Evolutionary conservation across 352 stramenopile species (phyloP).

Genomic region (Phytophthora cactorum): DNA sequence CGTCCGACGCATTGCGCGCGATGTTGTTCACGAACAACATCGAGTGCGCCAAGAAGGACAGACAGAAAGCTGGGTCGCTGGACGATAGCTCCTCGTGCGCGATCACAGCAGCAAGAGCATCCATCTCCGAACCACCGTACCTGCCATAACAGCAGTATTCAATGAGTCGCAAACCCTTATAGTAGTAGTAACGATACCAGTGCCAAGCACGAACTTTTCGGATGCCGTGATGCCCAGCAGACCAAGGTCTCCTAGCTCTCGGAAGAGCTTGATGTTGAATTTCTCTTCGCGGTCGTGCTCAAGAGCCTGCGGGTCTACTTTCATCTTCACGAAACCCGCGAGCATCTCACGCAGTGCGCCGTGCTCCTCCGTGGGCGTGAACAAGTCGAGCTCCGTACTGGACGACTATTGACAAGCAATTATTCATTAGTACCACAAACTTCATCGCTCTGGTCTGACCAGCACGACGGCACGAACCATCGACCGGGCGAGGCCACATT

Average conservation of each 20-base stretch:
- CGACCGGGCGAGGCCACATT: conserved; percentile 15
- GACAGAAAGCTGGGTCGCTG: conserved; percentile 97
- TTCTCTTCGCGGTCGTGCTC: conserved; percentile 96
- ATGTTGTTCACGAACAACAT: conserved; percentile 96
- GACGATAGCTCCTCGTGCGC: conserved; percentile 96
- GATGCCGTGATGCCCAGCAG: conserved; percentile 96
- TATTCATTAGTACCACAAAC: conserved; percentile 7
- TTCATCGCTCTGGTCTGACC: background rate
- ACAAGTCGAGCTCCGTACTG: conserved; percentile 66
- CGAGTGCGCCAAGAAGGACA: conserved; percentile 96
- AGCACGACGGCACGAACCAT: conserved; percentile 27
- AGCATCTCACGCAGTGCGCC: conserved; percentile 94
- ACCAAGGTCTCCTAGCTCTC: conserved; percentile 94
- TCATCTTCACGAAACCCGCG: conserved; percentile 92
- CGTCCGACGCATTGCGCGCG: conserved; percentile 88
- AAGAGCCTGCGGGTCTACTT: conserved; percentile 98
- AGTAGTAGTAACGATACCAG: background rate
- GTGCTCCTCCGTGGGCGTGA: conserved; percentile 91
- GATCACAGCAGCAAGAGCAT: conserved; percentile 95
- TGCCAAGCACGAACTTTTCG: conserved; percentile 83
- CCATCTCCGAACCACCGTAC: conserved; percentile 96
- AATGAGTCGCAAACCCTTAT: background rate
- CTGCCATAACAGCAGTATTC: conserved; percentile 26
- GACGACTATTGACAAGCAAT: conserved; percentile 25
- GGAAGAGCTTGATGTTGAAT: conserved; percentile 97